Evolutionary conservation across 139 green algal genomes (phyloP), one percentile per base, ranked within the genome.

Genomic region (Chlorella sp.): DNA sequence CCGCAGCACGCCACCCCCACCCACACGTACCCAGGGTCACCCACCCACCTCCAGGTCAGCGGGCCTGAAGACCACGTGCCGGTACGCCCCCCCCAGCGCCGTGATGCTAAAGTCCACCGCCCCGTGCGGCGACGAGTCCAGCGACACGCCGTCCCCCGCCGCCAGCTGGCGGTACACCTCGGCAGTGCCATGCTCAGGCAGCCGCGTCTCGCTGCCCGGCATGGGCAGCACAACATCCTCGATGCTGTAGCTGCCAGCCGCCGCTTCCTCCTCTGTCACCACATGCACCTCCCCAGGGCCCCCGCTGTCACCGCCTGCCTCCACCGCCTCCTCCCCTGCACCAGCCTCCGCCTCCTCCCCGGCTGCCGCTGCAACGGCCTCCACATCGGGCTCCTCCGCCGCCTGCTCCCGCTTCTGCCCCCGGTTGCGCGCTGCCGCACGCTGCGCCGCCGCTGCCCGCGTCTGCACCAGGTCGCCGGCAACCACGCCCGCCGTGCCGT

Each of bases 161-260:
- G 90, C 92, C 48, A 89, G 16, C 75, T 83, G 18, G 34, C 39
- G 18, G 88, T 97, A 97, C 86, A 97, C 91, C 26, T 95, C n/a
- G 16, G 90, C 91, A 0, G 90, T 92, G 16, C 81, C 75, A 53
- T 97, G 92, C 53, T 66, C 28, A 3, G 94, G 95, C 79, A 95
- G 95, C 5, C 88, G 48, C 14, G 96, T 92, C 14, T 86, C 37
- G 12, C 18, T 79, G 9, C 97, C 97, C 0, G 96, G 96, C 88
- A 99, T 91, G 0, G 97, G 97, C 92, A 99, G 92, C 40, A 99
- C 96, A 11, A 99, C 95, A 83, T 98, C 94, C 0, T 93, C 89
- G 0, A 98, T 94, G 81, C 69, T 90, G 89, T 91, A 99, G 12
- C 28, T 36, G 2, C 90, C 89, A 0, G 80, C 77, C 3, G 61